Conservation (phyloP, 2,329 filamentous ascomycete species). For the Corinectria fuckeliana region DNA sequence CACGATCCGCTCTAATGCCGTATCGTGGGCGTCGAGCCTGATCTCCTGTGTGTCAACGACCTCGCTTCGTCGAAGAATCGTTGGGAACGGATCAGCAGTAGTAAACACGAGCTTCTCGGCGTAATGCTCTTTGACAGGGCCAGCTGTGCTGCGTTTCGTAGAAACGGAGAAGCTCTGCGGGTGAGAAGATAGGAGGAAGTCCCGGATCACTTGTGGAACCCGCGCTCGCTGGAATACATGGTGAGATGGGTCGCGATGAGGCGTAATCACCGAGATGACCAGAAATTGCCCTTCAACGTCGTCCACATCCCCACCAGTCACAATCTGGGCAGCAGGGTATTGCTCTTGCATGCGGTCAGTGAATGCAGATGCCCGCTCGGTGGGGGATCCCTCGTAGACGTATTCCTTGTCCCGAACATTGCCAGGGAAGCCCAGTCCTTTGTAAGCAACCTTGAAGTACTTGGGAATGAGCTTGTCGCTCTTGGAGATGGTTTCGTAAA, state of each 20-base stretch:
- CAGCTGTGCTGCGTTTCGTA: conserved; percentile 71
- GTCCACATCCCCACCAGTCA: conserved; percentile 71
- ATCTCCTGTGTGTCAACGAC: conserved; percentile 73
- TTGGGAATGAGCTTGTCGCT: conserved; percentile 79
- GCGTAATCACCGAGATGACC: conserved; percentile 79
- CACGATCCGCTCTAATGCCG: conserved; percentile 88
- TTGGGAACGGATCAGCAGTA: conserved; percentile 87
- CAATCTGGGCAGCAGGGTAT: conserved; percentile 83
- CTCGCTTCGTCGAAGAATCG: conserved; percentile 86
- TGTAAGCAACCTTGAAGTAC: conserved; percentile 92
- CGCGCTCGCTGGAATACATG: conserved; percentile 88
- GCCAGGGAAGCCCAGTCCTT: conserved; percentile 84
- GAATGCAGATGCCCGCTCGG: conserved; percentile 80
- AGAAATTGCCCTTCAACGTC: conserved; percentile 92
- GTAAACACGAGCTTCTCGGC: conserved; percentile 86
- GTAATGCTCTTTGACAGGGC: conserved; percentile 74
- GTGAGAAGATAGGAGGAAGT: conserved; percentile 80
- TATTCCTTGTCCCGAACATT: conserved; percentile 88
- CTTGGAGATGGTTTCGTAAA: conserved; percentile 87
- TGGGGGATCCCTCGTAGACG: conserved; percentile 83
- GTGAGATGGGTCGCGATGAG: conserved; percentile 82
- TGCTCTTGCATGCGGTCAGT: conserved; percentile 92
- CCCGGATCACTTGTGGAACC: conserved; percentile 81
- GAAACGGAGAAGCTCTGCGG: conserved; percentile 82
- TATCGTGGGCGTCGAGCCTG: conserved; percentile 76